These are phyloP conservation scores for Cystobasidium tubakii DNA, from an alignment of 768 basidiomycete species.

Conservation along the genomic window DNA sequence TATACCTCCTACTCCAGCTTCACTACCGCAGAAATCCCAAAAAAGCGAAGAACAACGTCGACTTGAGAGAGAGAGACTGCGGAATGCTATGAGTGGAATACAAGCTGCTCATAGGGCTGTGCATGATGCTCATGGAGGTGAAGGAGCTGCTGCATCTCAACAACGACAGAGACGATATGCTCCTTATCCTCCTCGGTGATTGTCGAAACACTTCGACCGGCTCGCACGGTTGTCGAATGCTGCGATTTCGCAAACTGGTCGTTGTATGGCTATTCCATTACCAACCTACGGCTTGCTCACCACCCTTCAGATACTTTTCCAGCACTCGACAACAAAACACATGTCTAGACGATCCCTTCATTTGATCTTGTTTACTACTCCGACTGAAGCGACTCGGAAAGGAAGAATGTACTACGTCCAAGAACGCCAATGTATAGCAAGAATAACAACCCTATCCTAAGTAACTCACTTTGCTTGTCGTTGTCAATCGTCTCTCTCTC, in stretches of 20 bases:
- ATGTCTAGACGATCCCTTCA: not conserved
- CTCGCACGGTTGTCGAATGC: not conserved
- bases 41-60: constrained; percentile 20
- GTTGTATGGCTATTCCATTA: not conserved
- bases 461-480: no score
- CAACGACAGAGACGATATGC: constrained; percentile 11
- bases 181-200: constrained; percentile 30
- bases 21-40: constrained; percentile 23
- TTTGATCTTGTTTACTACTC: no score
- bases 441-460: no score
- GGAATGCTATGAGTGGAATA: constrained; percentile 32
- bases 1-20: constrained; percentile 30
- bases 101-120: constrained; percentile 10
- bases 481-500: no score
- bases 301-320: not conserved
- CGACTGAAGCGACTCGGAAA: no score
- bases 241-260: not conserved
- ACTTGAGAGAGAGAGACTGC: constrained; percentile 22
- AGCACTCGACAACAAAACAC: not conserved
- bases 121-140: not conserved
- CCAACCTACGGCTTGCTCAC: not conserved
- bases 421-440: no score
- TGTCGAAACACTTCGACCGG: not conserved
- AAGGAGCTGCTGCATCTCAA: not conserved
- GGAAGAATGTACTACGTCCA: no score